These are phyloP conservation scores for Saussurea involucrata DNA, from an alignment of 129 eudicot species.

Conservation along the genomic window DNA sequence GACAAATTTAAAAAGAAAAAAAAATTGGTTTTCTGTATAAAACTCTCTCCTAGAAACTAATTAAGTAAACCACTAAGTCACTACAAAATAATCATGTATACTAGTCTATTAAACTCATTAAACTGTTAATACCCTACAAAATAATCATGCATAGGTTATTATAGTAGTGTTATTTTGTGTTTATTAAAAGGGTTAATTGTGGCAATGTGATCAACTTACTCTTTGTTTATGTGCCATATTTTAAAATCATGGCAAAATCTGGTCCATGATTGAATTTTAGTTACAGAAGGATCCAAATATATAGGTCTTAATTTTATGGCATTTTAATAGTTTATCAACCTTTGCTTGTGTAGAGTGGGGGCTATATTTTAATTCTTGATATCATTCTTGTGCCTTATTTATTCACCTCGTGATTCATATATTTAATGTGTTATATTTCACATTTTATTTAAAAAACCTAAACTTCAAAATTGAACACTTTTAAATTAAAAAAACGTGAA, in stretches of 20 bases:
- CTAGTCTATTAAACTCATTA: too few species aligned
- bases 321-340: constrained; percentile 19
- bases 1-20: too few species aligned
- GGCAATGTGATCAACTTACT: constrained; percentile 19
- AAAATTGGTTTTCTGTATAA: too few species aligned
- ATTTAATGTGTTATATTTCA: not conserved
- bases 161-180: not conserved
- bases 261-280: constrained; percentile 23
- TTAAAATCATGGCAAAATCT: constrained; percentile 14
- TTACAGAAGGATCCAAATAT: constrained; percentile 21
- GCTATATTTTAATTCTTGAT: constrained; percentile 23
- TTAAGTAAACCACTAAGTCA: too few species aligned
- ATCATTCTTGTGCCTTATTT: constrained; percentile 17
- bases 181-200: not conserved
- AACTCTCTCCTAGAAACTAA: too few species aligned
- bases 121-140: too few species aligned
- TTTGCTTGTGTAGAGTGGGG: constrained; percentile 25
- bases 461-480: not conserved
- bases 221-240: constrained; percentile 35
- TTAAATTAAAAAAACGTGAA: too few species aligned
- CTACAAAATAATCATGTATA: too few species aligned
- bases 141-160: not conserved
- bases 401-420: constrained; percentile 31
- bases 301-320: constrained; percentile 7
- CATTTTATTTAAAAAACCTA: not conserved